Percentiles rank a stretch among this genome's conserved stretches.
phyloP scores from a whole-genome alignment of 768 basidiomycete species.

The Xanthoconium stramineum region DNA sequence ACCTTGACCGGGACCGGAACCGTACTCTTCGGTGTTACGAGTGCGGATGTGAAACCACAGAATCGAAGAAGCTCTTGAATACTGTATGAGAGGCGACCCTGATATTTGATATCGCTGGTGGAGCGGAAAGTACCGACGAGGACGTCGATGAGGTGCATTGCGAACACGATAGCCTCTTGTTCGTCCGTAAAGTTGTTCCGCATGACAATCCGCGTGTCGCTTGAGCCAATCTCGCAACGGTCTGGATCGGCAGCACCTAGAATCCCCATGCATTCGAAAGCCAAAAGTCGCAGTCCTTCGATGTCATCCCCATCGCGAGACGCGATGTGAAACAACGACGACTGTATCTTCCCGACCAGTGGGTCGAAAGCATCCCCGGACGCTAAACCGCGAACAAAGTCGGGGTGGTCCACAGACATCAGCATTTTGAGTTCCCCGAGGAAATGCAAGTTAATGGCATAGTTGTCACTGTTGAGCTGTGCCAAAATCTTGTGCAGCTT shows the following conservation, averaged over 20 bases:
- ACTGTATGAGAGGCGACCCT: conserved; percentile 82
- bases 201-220: conserved; percentile 66
- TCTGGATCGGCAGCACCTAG: conserved; percentile 96
- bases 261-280: conserved; percentile 88
- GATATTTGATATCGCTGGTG: conserved; percentile 91
- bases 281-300: conserved; percentile 62
- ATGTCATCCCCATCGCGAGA: conserved; percentile 76
- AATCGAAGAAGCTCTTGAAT: conserved; percentile 89
- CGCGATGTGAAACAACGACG: conserved; percentile 63
- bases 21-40: conserved; percentile 53
- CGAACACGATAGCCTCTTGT: conserved; percentile 73
- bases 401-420: conserved; percentile 47
- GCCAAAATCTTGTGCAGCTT: conserved; percentile 65
- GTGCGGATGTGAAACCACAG: conserved; percentile 80
- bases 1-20: conserved; percentile 59
- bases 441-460: conserved; percentile 70
- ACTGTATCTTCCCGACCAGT: conserved; percentile 63
- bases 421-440: conserved; percentile 72
- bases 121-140: conserved; percentile 89
- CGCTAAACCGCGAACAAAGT: conserved; percentile 58
- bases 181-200: conserved; percentile 79
- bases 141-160: conserved; percentile 81
- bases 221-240: conserved; percentile 65
- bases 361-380: conserved; percentile 88
- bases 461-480: conserved; percentile 76